Conservation (phyloP, 2,329 filamentous ascomycete genomes). For the Penicillium palitans region DNA sequence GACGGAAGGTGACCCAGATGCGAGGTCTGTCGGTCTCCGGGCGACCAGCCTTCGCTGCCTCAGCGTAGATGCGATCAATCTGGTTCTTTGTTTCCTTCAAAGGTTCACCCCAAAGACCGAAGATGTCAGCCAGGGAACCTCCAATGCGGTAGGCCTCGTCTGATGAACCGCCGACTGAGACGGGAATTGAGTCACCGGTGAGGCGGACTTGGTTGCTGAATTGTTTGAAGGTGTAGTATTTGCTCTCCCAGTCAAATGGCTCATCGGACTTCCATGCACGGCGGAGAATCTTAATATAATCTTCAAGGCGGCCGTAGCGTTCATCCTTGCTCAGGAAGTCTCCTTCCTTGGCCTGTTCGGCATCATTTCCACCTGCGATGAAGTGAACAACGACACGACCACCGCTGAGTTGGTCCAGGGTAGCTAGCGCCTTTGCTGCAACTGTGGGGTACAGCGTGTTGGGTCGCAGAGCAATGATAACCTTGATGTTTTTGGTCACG, state of each 20-base stretch:
- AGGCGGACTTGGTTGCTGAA: constrained; percentile 58
- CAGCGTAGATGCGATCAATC: constrained; percentile 61
- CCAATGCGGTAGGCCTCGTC: constrained; percentile 61
- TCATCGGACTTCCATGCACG: constrained; percentile 59
- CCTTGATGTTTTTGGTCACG: constrained; percentile 59
- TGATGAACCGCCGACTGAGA: constrained; percentile 61
- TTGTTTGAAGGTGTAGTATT: constrained; percentile 61
- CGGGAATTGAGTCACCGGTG: constrained; percentile 55
- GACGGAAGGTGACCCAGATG: constrained; percentile 66
- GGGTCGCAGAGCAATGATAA: constrained; percentile 62
- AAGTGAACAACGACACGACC: constrained; percentile 64
- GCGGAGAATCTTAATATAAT: constrained; percentile 62
- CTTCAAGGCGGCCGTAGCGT: constrained; percentile 59
- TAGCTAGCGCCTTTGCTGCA: constrained; percentile 62
- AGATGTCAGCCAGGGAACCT: constrained; percentile 61
- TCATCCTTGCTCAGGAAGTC: constrained; percentile 60
- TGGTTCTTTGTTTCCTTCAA: constrained; percentile 64
- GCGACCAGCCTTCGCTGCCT: constrained; percentile 59
- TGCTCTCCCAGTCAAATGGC: constrained; percentile 62
- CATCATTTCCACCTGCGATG: constrained; percentile 62
- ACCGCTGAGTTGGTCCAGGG: constrained; percentile 59
- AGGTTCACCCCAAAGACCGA: constrained; percentile 65
- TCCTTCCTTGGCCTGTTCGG: constrained; percentile 60
- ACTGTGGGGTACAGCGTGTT: constrained; percentile 65
- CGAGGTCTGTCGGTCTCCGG: constrained; percentile 54